Conservation (phyloP, 441 rosid species). For the Erysimum cheiri region DNA sequence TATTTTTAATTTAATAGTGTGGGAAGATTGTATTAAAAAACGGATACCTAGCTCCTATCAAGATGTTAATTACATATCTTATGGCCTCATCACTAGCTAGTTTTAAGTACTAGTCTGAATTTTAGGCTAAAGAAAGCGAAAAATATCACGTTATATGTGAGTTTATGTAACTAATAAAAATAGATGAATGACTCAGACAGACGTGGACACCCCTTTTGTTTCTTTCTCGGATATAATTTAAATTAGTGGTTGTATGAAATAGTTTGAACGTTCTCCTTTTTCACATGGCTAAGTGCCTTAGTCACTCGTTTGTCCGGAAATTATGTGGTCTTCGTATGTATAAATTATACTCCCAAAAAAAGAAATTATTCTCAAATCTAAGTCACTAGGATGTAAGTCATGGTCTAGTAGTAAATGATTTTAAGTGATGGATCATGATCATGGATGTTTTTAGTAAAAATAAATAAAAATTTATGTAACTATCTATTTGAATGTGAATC, state of each 20-base stretch:
- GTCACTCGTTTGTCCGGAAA: background rate
- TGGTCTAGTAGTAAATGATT: background rate
- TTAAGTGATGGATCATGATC: too few species aligned
- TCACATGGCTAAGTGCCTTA: conserved; percentile 1
- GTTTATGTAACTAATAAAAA: conserved; percentile 9
- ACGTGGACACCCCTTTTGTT: conserved; percentile 28
- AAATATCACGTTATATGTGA: conserved; percentile 33
- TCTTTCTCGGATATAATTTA: conserved; percentile 12
- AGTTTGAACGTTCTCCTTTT: background rate
- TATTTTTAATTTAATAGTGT: background rate
- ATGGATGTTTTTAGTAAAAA: too few species aligned
- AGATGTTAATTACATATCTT: conserved; percentile 13
- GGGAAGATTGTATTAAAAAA: background rate
- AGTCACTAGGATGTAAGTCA: background rate
- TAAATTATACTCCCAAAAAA: background rate
- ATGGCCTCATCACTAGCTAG: conserved; percentile 7
- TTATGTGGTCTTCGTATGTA: background rate
- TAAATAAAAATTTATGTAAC: too few species aligned
- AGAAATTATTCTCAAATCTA: background rate
- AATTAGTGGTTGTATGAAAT: background rate
- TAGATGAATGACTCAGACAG: conserved; percentile 27
- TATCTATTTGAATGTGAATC: too few species aligned
- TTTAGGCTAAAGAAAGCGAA: conserved; percentile 3
- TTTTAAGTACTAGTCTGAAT: conserved; percentile 7
- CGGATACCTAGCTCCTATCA: conserved; percentile 24